A percentile compares a stretch with the other conserved stretches of the same genome.
phyloP scores from a whole-genome alignment of 257 asterid species.

The Rehmannia glutinosa region DNA sequence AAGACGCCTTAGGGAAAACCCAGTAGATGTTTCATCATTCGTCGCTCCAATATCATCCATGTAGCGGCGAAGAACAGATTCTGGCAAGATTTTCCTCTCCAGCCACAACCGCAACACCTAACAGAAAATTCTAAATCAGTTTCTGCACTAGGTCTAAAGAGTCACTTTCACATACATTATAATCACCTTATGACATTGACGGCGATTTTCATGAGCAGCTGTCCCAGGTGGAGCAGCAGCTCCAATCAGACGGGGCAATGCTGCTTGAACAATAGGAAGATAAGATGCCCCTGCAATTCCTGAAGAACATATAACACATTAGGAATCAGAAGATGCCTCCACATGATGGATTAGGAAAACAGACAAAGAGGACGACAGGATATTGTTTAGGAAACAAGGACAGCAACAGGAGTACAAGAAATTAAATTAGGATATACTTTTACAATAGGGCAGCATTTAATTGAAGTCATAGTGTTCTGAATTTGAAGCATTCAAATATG shows the following conservation, averaged over 20 bases:
- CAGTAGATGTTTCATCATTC: constrained; percentile 66
- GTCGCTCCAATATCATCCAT: constrained; percentile 59
- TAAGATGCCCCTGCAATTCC: constrained; percentile 95
- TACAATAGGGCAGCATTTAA: background rate
- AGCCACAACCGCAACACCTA: constrained; percentile 96
- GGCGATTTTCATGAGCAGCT: constrained; percentile 90
- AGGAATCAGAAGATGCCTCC: constrained; percentile 14
- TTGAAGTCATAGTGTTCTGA: background rate
- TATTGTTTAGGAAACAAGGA: background rate
- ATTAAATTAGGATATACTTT: background rate
- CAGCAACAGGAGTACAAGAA: constrained; percentile 1
- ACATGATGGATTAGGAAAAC: background rate
- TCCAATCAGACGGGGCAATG: constrained; percentile 73
- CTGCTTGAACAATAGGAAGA: constrained; percentile 85
- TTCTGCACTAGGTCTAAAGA: constrained; percentile 12
- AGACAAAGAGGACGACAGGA: background rate
- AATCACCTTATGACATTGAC: constrained; percentile 90
- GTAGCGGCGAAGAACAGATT: constrained; percentile 67
- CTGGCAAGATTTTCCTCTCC: constrained; percentile 91
- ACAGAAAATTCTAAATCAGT: constrained; percentile 20
- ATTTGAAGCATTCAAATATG: background rate
- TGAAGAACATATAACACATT: constrained; percentile 29
- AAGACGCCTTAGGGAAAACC: constrained; percentile 71
- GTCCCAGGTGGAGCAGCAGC: constrained; percentile 93
- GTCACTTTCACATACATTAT: constrained; percentile 1